phyloP scores from a whole-genome alignment of 1,284 basidiomycete genomes.

The Kalmanozyma brasiliensis region DNA sequence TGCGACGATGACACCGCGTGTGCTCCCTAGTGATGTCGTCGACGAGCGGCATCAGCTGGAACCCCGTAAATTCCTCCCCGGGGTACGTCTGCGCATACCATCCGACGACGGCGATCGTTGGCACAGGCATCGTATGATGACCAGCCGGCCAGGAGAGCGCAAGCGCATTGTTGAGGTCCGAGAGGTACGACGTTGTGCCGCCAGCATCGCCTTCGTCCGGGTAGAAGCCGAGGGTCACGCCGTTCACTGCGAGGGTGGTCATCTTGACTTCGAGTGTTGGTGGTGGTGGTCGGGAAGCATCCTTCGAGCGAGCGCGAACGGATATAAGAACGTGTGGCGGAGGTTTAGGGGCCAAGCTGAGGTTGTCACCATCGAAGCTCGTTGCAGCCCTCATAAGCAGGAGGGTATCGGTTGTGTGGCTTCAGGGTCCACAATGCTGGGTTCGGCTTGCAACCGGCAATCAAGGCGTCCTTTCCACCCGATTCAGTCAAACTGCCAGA shows the following conservation, averaged over 20 bases:
- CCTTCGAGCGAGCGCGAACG: too few relatives aligned
- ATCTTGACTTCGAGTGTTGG: neutral
- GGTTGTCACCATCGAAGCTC: too few relatives aligned
- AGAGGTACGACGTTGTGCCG: slow-evolving; percentile 28
- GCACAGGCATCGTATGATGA: neutral
- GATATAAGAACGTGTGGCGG: too few relatives aligned
- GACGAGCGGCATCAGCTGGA: slow-evolving; percentile 33
- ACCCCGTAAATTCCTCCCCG: slow-evolving; percentile 19
- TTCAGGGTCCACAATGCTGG: too few relatives aligned
- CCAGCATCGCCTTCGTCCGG: slow-evolving; percentile 47
- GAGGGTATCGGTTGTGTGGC: neutral
- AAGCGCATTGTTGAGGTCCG: slow-evolving; percentile 32
- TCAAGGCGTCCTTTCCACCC: neutral
- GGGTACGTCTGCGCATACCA: slow-evolving; percentile 46
- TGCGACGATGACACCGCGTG: neutral
- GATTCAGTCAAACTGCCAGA: neutral
- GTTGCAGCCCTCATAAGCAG: neutral
- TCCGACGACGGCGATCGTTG: slow-evolving; percentile 23
- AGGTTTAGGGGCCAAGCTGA: too few relatives aligned
- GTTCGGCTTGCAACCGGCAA: too few relatives aligned
- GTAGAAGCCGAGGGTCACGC: slow-evolving; percentile 28
- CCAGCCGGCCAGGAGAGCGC: slow-evolving; percentile 1
- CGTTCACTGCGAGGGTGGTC: slow-evolving; percentile 6
- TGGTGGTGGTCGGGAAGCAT: neutral
- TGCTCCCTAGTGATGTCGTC: slow-evolving; percentile 27